phyloP scores from a whole-genome alignment of 2,329 filamentous ascomycete species.

The Penicillium sp. region DNA sequence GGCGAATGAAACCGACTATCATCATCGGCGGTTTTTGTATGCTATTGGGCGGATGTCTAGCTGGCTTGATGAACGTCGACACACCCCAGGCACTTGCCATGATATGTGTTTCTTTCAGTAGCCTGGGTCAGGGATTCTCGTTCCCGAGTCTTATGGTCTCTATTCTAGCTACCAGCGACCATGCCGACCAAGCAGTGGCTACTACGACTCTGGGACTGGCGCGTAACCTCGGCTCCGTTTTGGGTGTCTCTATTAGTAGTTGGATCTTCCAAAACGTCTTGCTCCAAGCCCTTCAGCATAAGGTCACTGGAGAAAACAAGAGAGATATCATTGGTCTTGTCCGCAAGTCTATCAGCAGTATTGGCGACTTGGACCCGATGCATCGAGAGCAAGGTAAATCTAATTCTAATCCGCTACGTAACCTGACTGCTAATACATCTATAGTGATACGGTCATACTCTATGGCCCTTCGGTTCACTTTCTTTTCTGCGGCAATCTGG shows the following conservation, averaged over 20 bases:
- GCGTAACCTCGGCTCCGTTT: constrained; percentile 69
- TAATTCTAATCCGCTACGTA: neutral
- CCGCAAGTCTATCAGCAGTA: constrained; percentile 52
- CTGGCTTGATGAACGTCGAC: constrained; percentile 52
- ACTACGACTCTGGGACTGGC: constrained; percentile 71
- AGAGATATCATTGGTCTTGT: constrained; percentile 52
- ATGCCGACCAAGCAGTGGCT: constrained; percentile 66
- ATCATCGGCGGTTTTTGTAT: constrained; percentile 52
- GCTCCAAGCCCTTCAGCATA: constrained; percentile 56
- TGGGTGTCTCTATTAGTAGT: constrained; percentile 71
- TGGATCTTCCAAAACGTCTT: constrained; percentile 73
- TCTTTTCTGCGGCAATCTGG: constrained; percentile 40
- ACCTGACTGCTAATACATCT: constrained; percentile 13
- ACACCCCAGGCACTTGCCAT: constrained; percentile 58
- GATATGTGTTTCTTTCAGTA: constrained; percentile 57
- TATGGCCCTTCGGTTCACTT: constrained; percentile 37
- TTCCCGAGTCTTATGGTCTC: constrained; percentile 66
- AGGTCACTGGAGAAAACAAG: constrained; percentile 62
- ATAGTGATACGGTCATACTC: constrained; percentile 41
- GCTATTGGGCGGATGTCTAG: constrained; percentile 52
- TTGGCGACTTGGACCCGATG: constrained; percentile 45
- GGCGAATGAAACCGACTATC: constrained; percentile 61
- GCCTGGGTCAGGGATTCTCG: constrained; percentile 63
- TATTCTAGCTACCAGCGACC: constrained; percentile 60
- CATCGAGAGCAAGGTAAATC: constrained; percentile 49